Evolutionary conservation across 2,329 filamentous ascomycete genomes (phyloP).

Genomic region (Aspergillus brunneoviolaceus): DNA sequence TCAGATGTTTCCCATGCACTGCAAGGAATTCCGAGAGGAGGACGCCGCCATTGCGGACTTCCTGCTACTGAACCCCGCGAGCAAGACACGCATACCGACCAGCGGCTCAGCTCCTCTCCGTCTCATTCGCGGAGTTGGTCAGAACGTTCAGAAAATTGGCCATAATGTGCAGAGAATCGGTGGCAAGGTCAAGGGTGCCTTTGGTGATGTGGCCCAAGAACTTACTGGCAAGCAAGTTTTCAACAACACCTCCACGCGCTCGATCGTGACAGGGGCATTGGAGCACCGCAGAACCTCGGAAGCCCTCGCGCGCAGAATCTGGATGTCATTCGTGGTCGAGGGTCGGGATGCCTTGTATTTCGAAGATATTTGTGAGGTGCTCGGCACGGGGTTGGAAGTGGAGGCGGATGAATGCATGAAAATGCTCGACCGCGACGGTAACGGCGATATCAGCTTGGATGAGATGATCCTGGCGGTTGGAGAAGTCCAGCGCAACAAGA

Average conservation of each 20-base stretch:
- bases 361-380: slow-evolving; percentile 84
- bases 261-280: slow-evolving; percentile 82
- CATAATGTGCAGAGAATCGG: slow-evolving; percentile 81
- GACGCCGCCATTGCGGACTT: slow-evolving; percentile 89
- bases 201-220: slow-evolving; percentile 90
- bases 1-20: slow-evolving; percentile 87
- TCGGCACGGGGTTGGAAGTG: slow-evolving; percentile 69
- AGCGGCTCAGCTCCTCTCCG: slow-evolving; percentile 75
- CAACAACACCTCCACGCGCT: slow-evolving; percentile 86
- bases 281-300: slow-evolving; percentile 82
- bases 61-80: slow-evolving; percentile 61
- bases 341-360: slow-evolving; percentile 74
- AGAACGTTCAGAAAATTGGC: slow-evolving; percentile 74
- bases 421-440: slow-evolving; percentile 79
- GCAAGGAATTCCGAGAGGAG: slow-evolving; percentile 83
- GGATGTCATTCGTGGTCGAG: slow-evolving; percentile 97
- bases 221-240: slow-evolving; percentile 95
- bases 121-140: slow-evolving; percentile 70
- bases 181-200: slow-evolving; percentile 88
- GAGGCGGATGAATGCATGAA: slow-evolving; percentile 86
- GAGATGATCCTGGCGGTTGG: slow-evolving; percentile 90
- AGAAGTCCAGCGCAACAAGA: slow-evolving; percentile 80
- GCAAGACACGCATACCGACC: slow-evolving; percentile 35
- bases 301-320: slow-evolving; percentile 88
- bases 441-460: slow-evolving; percentile 91